A percentile compares a stretch with the other conserved stretches of the same genome.
Evolutionary conservation across 1,284 basidiomycete genomes (phyloP).

Genomic region (Austropuccinia psidii): DNA sequence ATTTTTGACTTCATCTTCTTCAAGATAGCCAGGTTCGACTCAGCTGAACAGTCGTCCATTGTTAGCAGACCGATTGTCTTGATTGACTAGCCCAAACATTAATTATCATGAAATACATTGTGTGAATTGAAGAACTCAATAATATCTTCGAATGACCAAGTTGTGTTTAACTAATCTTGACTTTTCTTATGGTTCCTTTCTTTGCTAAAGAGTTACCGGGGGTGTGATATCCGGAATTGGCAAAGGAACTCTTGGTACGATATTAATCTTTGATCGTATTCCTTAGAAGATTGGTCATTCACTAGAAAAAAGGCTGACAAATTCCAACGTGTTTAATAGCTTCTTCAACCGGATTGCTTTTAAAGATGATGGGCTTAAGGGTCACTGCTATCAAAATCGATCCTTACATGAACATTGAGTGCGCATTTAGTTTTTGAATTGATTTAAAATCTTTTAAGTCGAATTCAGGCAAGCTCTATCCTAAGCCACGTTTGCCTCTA

Average conservation of each 20-base stretch:
- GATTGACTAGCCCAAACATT: too few relatives aligned
- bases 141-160: background rate
- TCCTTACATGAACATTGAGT: constrained; percentile 98
- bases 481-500: background rate
- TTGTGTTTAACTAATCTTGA: background rate
- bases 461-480: background rate
- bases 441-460: background rate
- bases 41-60: too few relatives aligned
- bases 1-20: too few relatives aligned
- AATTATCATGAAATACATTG: constrained; percentile 34
- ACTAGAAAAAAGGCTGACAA: background rate
- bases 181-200: constrained; percentile 11
- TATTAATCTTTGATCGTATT: background rate
- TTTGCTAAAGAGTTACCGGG: constrained; percentile 42
- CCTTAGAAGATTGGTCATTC: background rate
- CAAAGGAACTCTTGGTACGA: constrained; percentile 50
- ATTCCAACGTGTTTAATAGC: constrained; percentile 50
- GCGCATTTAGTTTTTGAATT: background rate
- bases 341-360: constrained; percentile 88
- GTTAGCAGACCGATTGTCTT: too few relatives aligned
- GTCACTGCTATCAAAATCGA: constrained; percentile 99
- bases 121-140: background rate
- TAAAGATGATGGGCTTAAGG: constrained; percentile 91
- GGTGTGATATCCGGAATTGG: constrained; percentile 52
- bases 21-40: too few relatives aligned